phyloP scores from a whole-genome alignment of 2,329 filamentous ascomycete species.

The Ilyonectria robusta region DNA sequence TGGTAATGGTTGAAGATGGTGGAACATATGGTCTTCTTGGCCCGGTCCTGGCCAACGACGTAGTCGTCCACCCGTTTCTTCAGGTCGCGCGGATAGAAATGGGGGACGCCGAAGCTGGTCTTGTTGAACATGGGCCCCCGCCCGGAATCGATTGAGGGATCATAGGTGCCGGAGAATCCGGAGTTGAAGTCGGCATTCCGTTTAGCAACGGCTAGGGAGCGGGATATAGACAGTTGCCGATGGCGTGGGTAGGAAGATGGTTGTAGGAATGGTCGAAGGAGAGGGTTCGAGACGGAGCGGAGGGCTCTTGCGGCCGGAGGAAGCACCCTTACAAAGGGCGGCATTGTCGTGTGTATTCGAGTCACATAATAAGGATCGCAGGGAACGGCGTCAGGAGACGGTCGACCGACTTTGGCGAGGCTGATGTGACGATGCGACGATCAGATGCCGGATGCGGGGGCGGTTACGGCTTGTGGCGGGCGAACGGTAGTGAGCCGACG shows the following conservation, averaged over 20 bases:
- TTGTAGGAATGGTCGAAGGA: constrained; percentile 18
- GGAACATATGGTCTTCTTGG: constrained; percentile 93
- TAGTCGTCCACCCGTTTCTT: constrained; percentile 96
- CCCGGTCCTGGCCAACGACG: constrained; percentile 94
- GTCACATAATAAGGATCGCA: constrained; percentile 42
- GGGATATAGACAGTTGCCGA: constrained; percentile 46
- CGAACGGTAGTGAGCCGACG: constrained; percentile 28
- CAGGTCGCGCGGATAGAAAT: constrained; percentile 77
- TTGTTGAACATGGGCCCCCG: constrained; percentile 74
- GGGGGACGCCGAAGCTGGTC: constrained; percentile 70
- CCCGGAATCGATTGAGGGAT: constrained; percentile 66
- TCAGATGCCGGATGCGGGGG: constrained; percentile 44
- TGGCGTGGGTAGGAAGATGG: constrained; percentile 27
- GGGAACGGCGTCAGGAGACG: constrained; percentile 35
- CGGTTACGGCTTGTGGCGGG: constrained; percentile 37
- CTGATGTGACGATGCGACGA: constrained; percentile 38
- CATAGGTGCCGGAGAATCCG: constrained; percentile 72
- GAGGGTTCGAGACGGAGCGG: constrained; percentile 28
- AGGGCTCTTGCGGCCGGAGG: constrained; percentile 34
- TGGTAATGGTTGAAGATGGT: constrained; percentile 99
- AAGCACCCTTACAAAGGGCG: constrained; percentile 45
- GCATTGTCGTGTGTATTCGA: constrained; percentile 39
- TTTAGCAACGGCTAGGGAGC: constrained; percentile 50
- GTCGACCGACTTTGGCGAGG: constrained; percentile 37
- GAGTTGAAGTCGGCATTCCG: constrained; percentile 67